Conservation (phyloP, 345 rosid genomes). For the Eutrema japonicum region DNA sequence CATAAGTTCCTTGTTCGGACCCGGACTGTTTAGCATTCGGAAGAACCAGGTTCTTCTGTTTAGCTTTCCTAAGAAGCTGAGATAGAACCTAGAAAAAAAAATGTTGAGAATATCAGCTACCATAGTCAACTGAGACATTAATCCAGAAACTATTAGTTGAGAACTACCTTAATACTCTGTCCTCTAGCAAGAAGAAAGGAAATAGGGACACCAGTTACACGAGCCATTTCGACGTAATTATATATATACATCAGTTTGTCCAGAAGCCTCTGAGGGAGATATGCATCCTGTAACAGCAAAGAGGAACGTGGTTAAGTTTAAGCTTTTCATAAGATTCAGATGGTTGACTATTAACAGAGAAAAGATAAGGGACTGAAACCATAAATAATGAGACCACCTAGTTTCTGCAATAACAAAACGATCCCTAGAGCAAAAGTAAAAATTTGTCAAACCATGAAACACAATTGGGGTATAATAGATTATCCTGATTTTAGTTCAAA, state of each 20-base stretch:
- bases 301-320: conserved; percentile 23
- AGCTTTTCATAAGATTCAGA: conserved; percentile 14
- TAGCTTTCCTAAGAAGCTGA: conserved; percentile 95
- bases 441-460: not conserved
- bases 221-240: conserved; percentile 99
- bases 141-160: conserved; percentile 21
- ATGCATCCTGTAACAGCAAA: conserved; percentile 82
- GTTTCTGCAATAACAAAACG: conserved; percentile 10
- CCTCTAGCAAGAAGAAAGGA: conserved; percentile 98
- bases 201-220: conserved; percentile 98
- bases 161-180: conserved; percentile 87
- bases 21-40: conserved; percentile 90
- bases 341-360: conserved; percentile 14
- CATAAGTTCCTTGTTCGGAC: conserved; percentile 92
- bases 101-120: conserved; percentile 30
- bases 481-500: not conserved
- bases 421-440: conserved; percentile 5
- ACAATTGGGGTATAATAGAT: not conserved
- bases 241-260: conserved; percentile 93
- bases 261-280: conserved; percentile 95
- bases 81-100: conserved; percentile 74
- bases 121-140: conserved; percentile 12
- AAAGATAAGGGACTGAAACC: not conserved
- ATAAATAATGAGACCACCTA: conserved; percentile 11
- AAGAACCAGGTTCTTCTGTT: conserved; percentile 79